Conservation (phyloP, 306 rosid species). For the Clitoria ternatea region DNA sequence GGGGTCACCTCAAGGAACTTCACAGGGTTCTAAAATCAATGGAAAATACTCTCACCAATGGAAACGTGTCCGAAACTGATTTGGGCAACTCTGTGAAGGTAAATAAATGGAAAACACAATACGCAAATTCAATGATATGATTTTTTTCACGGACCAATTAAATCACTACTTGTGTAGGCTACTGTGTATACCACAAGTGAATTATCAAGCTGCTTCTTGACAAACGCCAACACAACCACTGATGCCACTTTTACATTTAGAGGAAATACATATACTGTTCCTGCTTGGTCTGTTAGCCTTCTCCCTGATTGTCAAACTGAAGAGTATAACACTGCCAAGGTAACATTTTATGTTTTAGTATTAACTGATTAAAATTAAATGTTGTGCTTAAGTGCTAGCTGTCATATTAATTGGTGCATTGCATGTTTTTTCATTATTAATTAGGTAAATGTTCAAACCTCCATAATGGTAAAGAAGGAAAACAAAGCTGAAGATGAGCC, state of each 20-base stretch:
- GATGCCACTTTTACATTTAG: constrained; percentile 37
- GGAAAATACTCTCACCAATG: constrained; percentile 35
- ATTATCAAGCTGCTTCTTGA: constrained; percentile 42
- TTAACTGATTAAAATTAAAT: no score
- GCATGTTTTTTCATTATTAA: background rate
- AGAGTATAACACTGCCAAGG: constrained; percentile 47
- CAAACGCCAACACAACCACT: constrained; percentile 22
- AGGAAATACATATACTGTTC: constrained; percentile 31
- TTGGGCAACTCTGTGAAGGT: constrained; percentile 37
- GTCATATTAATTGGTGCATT: background rate
- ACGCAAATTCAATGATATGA: background rate
- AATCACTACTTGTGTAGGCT: constrained; percentile 13
- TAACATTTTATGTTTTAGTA: background rate
- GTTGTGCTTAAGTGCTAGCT: background rate
- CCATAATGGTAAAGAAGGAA: constrained; percentile 32
- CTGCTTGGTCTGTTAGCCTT: constrained; percentile 59
- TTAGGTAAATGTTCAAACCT: constrained; percentile 51
- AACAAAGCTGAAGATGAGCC: constrained; percentile 47
- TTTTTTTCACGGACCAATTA: background rate
- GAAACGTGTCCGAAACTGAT: constrained; percentile 27
- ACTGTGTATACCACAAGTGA: constrained; percentile 33
- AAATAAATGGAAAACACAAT: background rate
- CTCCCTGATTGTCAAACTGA: constrained; percentile 44
- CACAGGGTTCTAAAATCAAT: constrained; percentile 43
- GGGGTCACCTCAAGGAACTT: constrained; percentile 52